phyloP scores from a whole-genome alignment of 805 yeast species.

The Saturnispora besseyi region DNA sequence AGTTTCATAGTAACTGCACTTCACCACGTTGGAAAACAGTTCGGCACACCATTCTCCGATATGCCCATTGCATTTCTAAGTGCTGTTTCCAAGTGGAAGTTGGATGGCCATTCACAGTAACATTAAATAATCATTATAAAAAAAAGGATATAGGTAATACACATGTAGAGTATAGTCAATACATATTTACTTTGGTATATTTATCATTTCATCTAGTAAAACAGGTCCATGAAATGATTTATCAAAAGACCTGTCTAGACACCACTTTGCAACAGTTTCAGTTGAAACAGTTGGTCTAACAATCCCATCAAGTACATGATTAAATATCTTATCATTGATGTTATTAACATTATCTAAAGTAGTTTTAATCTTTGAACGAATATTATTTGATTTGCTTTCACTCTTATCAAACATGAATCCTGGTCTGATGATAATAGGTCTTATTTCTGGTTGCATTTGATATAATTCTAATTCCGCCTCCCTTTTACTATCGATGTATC shows the following conservation, averaged over 20 bases:
- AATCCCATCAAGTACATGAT: slow-evolving; percentile 37
- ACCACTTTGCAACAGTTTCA: slow-evolving; percentile 54
- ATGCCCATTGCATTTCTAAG: neutral
- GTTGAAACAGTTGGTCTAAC: slow-evolving; percentile 60
- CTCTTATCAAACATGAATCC: slow-evolving; percentile 70
- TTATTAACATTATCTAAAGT: slow-evolving; percentile 36
- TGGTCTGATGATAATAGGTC: slow-evolving; percentile 66
- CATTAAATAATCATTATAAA: too few species aligned
- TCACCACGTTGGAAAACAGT: neutral
- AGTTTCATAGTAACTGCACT: too few species aligned
- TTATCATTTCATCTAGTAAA: slow-evolving; percentile 40
- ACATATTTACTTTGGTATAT: slow-evolving; percentile 1
- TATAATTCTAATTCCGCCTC: slow-evolving; percentile 57
- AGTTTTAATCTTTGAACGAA: slow-evolving; percentile 33
- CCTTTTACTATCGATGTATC: slow-evolving; percentile 68
- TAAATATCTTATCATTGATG: slow-evolving; percentile 35
- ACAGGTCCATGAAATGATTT: slow-evolving; percentile 48
- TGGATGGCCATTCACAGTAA: too few species aligned
- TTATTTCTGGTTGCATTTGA: slow-evolving; percentile 34
- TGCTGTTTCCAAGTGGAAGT: neutral
- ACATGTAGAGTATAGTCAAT: neutral
- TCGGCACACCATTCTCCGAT: slow-evolving; percentile 1
- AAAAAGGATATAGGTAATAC: neutral
- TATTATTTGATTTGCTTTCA: slow-evolving; percentile 16
- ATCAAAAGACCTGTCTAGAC: slow-evolving; percentile 47